phyloP scores from a whole-genome alignment of 73 alveolate genomes.

The Uronychia setigera region DNA sequence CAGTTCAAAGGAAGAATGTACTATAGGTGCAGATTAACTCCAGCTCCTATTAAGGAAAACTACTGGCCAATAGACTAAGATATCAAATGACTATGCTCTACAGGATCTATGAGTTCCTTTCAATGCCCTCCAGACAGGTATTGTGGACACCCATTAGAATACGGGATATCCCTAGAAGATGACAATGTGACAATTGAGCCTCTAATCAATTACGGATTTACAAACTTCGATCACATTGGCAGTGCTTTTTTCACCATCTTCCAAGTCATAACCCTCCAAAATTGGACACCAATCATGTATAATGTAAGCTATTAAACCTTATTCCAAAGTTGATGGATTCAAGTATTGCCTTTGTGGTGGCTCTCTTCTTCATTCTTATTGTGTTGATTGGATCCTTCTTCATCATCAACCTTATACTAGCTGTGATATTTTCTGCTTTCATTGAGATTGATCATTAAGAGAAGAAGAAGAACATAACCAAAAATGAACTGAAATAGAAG shows the following conservation, averaged over 20 bases:
- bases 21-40: slow-evolving; percentile 37
- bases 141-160: background rate
- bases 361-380: slow-evolving; percentile 8
- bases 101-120: background rate
- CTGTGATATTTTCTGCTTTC: slow-evolving; percentile 37
- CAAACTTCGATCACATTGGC: slow-evolving; percentile 23
- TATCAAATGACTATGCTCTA: background rate
- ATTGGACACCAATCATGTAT: slow-evolving; percentile 42
- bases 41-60: background rate
- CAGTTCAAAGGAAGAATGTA: slow-evolving; percentile 45
- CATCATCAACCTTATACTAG: slow-evolving; percentile 23
- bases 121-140: background rate
- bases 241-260: slow-evolving; percentile 20
- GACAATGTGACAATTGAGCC: background rate
- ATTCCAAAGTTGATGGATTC: background rate
- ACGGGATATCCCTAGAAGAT: slow-evolving; percentile 3
- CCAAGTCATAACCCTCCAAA: slow-evolving; percentile 9
- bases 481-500: background rate
- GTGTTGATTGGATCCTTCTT: slow-evolving; percentile 38
- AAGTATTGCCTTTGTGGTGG: background rate
- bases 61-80: background rate
- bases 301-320: slow-evolving; percentile 10
- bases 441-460: slow-evolving; percentile 14
- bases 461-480: background rate
- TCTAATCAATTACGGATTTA: slow-evolving; percentile 21